These are phyloP conservation scores for Cucumis variabilis DNA, from an alignment of 331 rosid genomes.

Conservation along the genomic window DNA sequence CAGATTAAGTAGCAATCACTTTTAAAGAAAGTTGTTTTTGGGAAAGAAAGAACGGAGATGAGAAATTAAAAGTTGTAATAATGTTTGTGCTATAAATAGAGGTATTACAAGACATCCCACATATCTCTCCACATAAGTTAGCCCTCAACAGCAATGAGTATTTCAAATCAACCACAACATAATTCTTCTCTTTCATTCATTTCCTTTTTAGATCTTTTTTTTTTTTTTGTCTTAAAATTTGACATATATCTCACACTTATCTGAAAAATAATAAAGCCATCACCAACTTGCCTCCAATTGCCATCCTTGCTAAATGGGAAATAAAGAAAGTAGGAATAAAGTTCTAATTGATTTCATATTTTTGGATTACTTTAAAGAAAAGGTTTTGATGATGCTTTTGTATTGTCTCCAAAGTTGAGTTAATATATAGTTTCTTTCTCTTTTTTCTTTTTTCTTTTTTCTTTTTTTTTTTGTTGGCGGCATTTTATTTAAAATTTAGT, in stretches of 20 bases:
- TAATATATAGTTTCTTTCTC: too few species aligned
- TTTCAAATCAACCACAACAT: background rate
- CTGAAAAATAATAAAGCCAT: background rate
- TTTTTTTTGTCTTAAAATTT: background rate
- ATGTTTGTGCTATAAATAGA: too few species aligned
- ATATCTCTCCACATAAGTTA: background rate
- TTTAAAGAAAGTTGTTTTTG: too few species aligned
- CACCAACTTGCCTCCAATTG: background rate
- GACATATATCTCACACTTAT: background rate
- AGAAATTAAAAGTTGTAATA: background rate
- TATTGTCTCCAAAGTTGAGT: background rate
- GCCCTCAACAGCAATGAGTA: background rate
- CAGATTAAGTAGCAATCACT: too few species aligned
- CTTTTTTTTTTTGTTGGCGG: too few species aligned
- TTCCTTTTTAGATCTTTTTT: too few species aligned
- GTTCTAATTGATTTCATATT: background rate
- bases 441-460: too few species aligned
- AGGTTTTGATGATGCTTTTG: background rate
- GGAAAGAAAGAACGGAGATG: too few species aligned
- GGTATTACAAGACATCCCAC: background rate
- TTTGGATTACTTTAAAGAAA: background rate
- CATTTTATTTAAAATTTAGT: background rate
- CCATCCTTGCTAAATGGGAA: background rate
- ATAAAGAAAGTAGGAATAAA: background rate
- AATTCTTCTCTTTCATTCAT: background rate